Base-by-base conservation (phyloP, 805 yeast species). In the Candida ortonii region DNA sequence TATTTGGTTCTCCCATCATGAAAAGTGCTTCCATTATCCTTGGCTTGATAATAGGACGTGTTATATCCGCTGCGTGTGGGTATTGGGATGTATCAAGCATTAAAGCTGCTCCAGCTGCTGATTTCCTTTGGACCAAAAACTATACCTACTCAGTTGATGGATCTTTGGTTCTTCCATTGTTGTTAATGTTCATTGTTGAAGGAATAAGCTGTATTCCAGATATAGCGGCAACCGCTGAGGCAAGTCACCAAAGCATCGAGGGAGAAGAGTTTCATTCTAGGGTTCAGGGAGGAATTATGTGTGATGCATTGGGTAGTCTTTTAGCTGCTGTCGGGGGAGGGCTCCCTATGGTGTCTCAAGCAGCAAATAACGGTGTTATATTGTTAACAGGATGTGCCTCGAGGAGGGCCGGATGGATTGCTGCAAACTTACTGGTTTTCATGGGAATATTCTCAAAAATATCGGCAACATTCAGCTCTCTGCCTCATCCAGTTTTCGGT, bases 161-260 rank as follows among this genome's bases (percentile, higher is more conserved):
- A 2, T 89, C 94, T 1, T 71, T 78, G 3, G 84, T 84, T 3
- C 59, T 84, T 30, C 93, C 94, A 6, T 68, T 81, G 59, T 59
- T 84, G 33, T 84, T 89, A 2, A 79, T 82, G 25, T 84, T 76
- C 52, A 65, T 84, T 23, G 83, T 79, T 14, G 63, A 80, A 50
- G 79, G 81, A 69, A 82, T 84, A 78, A 90, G 84, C 64, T 79
- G 88, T 39, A 82, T 84, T 50, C 93, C 93, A 49, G 94, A 84
- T 55, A 78, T 84, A 52, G 80, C 89, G n/a, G 90, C 94, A 13
- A 83, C 93, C 20, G 78, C 84, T 33, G 95, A 84, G 53, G 94
- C 84, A 7, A 80, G 88, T 11, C 67, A 87, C 39, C 65, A 78
- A 44, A 80, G 77, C 34, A 86, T 82, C 31, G 85, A 80, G 49